A percentile compares a stretch with the other conserved stretches of the same genome.
These are phyloP conservation scores for Fonsecaea pedrosoi DNA, from an alignment of 2,329 filamentous ascomycete species.

Conservation along the genomic window DNA sequence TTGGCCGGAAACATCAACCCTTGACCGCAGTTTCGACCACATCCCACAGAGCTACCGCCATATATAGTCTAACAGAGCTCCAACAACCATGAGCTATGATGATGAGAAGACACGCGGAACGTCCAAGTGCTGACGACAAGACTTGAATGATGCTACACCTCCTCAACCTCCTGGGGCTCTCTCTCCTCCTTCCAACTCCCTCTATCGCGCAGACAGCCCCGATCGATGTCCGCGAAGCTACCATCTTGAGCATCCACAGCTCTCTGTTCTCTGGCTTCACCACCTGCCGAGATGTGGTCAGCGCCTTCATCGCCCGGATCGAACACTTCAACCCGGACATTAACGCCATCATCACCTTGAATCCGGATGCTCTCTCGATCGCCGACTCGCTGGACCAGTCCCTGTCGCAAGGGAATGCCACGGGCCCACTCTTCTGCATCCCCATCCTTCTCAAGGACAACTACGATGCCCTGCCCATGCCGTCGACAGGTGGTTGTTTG, in stretches of 20 bases:
- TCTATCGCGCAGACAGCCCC: conserved; percentile 19
- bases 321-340: conserved; percentile 62
- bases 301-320: conserved; percentile 64
- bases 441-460: conserved; percentile 71
- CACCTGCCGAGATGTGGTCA: conserved; percentile 63
- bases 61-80: background rate
- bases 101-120: background rate
- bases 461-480: conserved; percentile 62
- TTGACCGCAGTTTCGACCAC: background rate
- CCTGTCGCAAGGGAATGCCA: conserved; percentile 55
- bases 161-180: conserved; percentile 13
- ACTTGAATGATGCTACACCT: background rate
- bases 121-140: background rate
- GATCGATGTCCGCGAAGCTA: conserved; percentile 65
- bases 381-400: conserved; percentile 59
- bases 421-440: conserved; percentile 64
- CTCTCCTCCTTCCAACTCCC: conserved; percentile 3
- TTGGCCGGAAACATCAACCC: background rate
- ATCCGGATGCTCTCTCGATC: conserved; percentile 54
- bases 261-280: conserved; percentile 60
- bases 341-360: conserved; percentile 64
- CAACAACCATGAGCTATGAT: background rate
- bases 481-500: conserved; percentile 63
- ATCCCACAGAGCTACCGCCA: background rate
- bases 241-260: conserved; percentile 63